Base-by-base conservation (phyloP, 768 basidiomycete species). In the Lactarius pseudohatsudake region DNA sequence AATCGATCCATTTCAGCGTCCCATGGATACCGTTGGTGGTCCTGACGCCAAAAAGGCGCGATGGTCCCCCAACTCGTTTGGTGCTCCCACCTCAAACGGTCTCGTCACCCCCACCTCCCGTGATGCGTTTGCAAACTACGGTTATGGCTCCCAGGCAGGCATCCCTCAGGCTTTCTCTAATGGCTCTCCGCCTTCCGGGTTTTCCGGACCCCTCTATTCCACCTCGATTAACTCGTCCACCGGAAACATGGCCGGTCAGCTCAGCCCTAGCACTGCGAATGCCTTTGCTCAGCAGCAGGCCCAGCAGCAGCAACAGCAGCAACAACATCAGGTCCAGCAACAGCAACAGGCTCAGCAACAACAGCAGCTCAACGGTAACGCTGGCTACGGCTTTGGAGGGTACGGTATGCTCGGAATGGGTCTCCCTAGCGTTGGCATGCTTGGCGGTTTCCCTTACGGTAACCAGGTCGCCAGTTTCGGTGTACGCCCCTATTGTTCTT, bases 21-120 rank as follows among this genome's bases (percentile, higher is more conserved):
- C 92, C 61, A 92, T 94, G 85, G 93, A 94, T 77, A 76, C 88
- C 75, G 83, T 86, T 71, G 88, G 86, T 72, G 91, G 89, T 73
- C 90, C 90, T 70, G 91, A 92, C 77, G 83, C 88, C 63, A 94
- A 94, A 85, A 94, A 94, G 79, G 88, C 92, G 65, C 90, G 92
- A 71, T 93, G 92, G 92, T 92, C 90, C 34, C 90, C 91, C 60
- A 87, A 83, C 59, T 86, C 81, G 30, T 79, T 79, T 70, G 74
- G 75, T 61, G 72, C 75, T 32, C 75, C 75, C 65, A 74, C 76
- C 55, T 69, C 74, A 26, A 78, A 76, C 63, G 80, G 79, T 62
- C 75, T 77, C 50, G 77, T 74, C 63, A 73, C 73, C 72, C 79
- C 84, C 50, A 77, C 82, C 62, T 76, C 82, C 64, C 84, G 86